Base-by-base conservation (phyloP, 225 moss, liverwort and hornwort species). In the Pseudisothecium myosuroides region DNA sequence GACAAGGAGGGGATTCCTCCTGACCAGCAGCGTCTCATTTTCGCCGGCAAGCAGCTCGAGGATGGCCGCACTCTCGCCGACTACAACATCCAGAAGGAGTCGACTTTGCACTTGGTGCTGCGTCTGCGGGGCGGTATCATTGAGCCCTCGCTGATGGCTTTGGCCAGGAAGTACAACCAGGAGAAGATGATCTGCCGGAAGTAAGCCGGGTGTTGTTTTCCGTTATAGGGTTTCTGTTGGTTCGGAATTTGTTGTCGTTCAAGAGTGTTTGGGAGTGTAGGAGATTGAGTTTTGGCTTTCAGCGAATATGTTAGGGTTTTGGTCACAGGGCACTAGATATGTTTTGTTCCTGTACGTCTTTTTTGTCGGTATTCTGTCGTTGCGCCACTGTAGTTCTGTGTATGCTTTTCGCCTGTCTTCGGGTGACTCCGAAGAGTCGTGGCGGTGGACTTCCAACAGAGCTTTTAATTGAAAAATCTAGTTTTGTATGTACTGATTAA, bases 181-280 rank as follows among this genome's bases (percentile, higher is more conserved):
- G 98, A 98, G 83, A 98, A 98, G 92, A 96, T 98, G 98, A 98
- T 98, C 69, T 98, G 98, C 93, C 93, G 98, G 86, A 98, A 98
- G 98, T 98, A 84, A 92, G 96, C 94, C 27, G 43, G 10, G 5
- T 58, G 21, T 29, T 14, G 6, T 29, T 55, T 79, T 27, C 16
- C 37, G 36, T 47, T 41, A 12, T 66, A 67, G 86, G 49, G 13
- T 76, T 67, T 91, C 16, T 10, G 3, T 52, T 12, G 16, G 63
- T 65, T 83, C 43, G 27, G 43, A 39, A 36, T 67, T 47, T 68
- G 37, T 29, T 34, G 27, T 45, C 52, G 4, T 82, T 49, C 3
- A 17, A 63, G 43, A 34, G 43, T 67, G 16, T 54, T 63, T 52
- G 34, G 68, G 62, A 67, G 34, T 52, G 15, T 37, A 9, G 6